phyloP scores from a whole-genome alignment of 2,329 filamentous ascomycete genomes.

The Lachnellula subtilissima region DNA sequence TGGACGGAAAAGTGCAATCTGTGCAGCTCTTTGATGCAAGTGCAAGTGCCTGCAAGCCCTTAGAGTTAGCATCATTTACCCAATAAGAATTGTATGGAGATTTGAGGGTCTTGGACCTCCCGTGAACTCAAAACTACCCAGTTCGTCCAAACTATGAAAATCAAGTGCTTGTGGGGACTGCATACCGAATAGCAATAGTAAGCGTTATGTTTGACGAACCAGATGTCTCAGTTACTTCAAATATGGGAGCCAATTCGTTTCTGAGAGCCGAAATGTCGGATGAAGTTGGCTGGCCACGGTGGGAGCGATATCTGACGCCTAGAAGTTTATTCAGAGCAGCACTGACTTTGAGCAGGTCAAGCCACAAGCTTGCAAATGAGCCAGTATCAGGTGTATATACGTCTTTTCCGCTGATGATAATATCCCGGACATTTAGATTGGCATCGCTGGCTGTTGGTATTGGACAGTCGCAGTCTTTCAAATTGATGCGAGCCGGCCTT shows the following conservation, averaged over 20 bases:
- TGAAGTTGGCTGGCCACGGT: neutral
- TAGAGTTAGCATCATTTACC: no score
- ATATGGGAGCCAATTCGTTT: neutral
- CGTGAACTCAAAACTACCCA: no score
- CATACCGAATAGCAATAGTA: neutral
- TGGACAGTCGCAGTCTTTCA: constrained; percentile 34
- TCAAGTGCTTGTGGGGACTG: no score
- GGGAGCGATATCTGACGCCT: neutral
- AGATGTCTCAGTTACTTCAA: neutral
- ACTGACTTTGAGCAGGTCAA: neutral
- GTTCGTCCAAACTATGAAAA: no score
- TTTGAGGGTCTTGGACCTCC: no score
- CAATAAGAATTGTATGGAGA: no score
- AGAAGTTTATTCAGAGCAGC: neutral
- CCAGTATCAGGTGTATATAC: neutral
- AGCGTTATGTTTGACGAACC: neutral
- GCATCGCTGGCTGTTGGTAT: neutral
- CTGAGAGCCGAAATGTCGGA: neutral
- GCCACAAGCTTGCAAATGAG: neutral
- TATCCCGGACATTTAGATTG: neutral
- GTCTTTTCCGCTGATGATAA: neutral
- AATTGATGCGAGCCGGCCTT: constrained; percentile 36
- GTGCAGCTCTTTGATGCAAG: neutral
- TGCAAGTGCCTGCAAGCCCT: neutral
- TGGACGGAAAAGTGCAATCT: neutral